Conservation (phyloP, 768 basidiomycete genomes). For the Cystofilobasidium macerans region DNA sequence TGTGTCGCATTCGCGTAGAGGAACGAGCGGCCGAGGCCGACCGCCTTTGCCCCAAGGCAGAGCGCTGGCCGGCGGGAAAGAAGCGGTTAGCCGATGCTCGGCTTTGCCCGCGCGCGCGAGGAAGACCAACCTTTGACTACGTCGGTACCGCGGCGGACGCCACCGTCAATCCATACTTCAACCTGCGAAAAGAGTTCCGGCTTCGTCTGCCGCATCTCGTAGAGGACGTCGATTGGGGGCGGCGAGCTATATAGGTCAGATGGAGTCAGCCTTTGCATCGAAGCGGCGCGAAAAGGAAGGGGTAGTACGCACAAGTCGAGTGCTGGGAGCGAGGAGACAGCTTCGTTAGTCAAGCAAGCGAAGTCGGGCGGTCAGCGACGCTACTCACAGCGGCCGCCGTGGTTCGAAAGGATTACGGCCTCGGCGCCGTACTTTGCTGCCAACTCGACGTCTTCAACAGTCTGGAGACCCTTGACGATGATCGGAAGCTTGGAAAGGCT, state of each 20-base stretch:
- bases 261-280: background rate
- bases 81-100: background rate
- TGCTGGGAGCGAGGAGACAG: too few species aligned
- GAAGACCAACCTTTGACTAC: slow-evolving; percentile 51
- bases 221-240: slow-evolving; percentile 25
- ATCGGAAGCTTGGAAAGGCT: slow-evolving; percentile 17
- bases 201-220: slow-evolving; percentile 27
- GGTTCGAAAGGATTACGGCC: slow-evolving; percentile 33
- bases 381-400: slow-evolving; percentile 29
- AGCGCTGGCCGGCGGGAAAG: slow-evolving; percentile 43
- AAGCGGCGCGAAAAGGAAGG: background rate
- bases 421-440: slow-evolving; percentile 29
- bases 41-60: slow-evolving; percentile 49
- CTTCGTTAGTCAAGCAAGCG: too few species aligned
- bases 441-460: slow-evolving; percentile 30
- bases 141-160: slow-evolving; percentile 26
- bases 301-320: too few species aligned
- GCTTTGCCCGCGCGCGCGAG: background rate
- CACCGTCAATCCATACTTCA: slow-evolving; percentile 48
- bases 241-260: slow-evolving; percentile 8
- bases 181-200: slow-evolving; percentile 36
- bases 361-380: too few species aligned
- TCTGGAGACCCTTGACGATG: slow-evolving; percentile 24
- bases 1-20: slow-evolving; percentile 39
- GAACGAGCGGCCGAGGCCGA: slow-evolving; percentile 40